A percentile compares a stretch with the other conserved stretches of the same genome.
Evolutionary conservation across 2,329 filamentous ascomycete genomes (phyloP).

Genomic region (Neonectria magnoliae): DNA sequence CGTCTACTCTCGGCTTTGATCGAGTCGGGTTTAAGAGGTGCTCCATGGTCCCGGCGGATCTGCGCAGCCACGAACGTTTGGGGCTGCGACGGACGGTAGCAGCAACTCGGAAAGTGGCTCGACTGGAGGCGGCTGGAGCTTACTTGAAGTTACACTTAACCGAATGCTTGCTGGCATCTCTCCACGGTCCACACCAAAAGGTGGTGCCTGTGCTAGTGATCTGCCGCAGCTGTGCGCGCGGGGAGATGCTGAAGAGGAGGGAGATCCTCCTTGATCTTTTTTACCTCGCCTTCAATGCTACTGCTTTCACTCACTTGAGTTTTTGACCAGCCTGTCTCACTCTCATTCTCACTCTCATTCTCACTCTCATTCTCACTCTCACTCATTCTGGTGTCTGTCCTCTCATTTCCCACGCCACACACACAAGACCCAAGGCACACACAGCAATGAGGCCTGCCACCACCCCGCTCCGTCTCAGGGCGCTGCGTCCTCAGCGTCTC

Average conservation of each 20-base stretch:
- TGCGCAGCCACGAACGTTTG: constrained; percentile 24
- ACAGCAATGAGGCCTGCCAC: constrained; percentile 31
- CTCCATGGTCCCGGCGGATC: constrained; percentile 19
- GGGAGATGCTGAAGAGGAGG: neutral
- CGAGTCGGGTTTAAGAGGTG: constrained; percentile 8
- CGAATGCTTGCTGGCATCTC: constrained; percentile 15
- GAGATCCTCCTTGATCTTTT: neutral
- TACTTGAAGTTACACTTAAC: constrained; percentile 10
- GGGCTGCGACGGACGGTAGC: constrained; percentile 18
- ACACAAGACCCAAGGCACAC: neutral
- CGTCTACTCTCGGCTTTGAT: constrained; percentile 2
- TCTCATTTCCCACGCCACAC: neutral
- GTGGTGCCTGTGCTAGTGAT: constrained; percentile 16
- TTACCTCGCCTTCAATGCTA: constrained; percentile 3
- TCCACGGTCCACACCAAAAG: neutral
- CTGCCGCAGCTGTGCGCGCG: constrained; percentile 8
- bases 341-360: too few species aligned
- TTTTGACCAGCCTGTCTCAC: constrained; percentile 1
- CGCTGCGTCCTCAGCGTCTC: constrained; percentile 28
- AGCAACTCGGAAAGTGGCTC: constrained; percentile 3
- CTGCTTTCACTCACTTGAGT: constrained; percentile 2
- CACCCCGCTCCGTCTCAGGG: constrained; percentile 31
- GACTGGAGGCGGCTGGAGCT: neutral
- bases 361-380: constrained; percentile 12
- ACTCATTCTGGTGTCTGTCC: neutral